Percentiles rank a stretch among this genome's conserved stretches.
phyloP scores from a whole-genome alignment of 2,329 filamentous ascomycete genomes.

The Aspergillus thermomutatus region DNA sequence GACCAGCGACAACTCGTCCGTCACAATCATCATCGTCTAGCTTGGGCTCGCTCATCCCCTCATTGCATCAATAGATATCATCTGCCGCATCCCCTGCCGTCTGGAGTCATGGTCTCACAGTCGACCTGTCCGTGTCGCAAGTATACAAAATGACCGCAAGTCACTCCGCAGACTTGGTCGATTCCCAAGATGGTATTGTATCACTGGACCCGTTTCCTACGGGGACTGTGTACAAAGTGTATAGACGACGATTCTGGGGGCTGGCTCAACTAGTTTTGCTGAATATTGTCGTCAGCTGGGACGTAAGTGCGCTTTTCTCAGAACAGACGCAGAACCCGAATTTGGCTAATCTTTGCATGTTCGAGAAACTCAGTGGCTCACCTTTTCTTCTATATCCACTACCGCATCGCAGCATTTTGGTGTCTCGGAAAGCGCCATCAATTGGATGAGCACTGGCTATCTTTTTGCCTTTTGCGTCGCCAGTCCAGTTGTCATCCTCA shows the following conservation, averaged over 20 bases:
- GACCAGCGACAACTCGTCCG: background rate
- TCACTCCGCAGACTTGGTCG: background rate
- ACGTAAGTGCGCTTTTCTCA: constrained; percentile 58
- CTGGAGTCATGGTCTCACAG: background rate
- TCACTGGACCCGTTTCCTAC: constrained; percentile 12
- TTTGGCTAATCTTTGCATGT: background rate
- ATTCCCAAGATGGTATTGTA: constrained; percentile 1
- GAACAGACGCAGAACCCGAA: background rate
- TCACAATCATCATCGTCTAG: background rate
- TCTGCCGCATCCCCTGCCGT: background rate
- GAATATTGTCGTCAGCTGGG: constrained; percentile 93
- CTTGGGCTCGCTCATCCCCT: background rate
- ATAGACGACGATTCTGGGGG: constrained; percentile 87
- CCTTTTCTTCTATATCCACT: constrained; percentile 78
- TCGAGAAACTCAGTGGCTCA: constrained; percentile 67
- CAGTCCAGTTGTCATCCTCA: constrained; percentile 72
- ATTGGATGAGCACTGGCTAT: constrained; percentile 89
- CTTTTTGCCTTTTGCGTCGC: constrained; percentile 76
- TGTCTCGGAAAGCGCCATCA: constrained; percentile 72
- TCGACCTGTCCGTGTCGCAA: background rate
- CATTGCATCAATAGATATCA: background rate
- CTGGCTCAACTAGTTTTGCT: constrained; percentile 77
- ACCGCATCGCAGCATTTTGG: constrained; percentile 71
- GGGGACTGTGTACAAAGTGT: constrained; percentile 53
- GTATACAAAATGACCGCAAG: background rate